These are phyloP conservation scores for Didymella lethalis DNA, from an alignment of 2,329 filamentous ascomycete species.

Conservation along the genomic window DNA sequence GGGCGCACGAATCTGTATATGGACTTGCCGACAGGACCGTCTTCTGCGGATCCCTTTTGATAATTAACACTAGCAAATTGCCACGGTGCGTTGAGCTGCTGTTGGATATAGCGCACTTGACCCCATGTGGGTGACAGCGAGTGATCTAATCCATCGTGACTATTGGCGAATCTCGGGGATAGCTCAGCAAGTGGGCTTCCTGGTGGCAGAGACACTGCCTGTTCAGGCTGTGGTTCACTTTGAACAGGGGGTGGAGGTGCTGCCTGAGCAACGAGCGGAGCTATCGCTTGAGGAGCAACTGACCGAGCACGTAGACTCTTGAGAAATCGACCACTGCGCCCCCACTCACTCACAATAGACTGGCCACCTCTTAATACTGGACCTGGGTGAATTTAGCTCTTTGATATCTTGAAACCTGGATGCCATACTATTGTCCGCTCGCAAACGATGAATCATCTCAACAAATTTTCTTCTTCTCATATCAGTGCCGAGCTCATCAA, in stretches of 20 bases:
- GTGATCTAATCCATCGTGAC: background rate
- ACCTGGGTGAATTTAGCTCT: background rate
- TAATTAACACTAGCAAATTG: conserved; percentile 1
- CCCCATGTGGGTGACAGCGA: conserved; percentile 2
- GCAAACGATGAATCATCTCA: conserved; percentile 1
- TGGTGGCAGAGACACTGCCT: background rate
- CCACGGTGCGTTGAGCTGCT: conserved; percentile 2
- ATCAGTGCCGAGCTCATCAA: background rate
- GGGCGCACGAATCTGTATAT: background rate
- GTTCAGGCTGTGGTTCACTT: background rate
- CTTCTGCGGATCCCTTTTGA: background rate
- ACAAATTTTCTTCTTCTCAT: background rate
- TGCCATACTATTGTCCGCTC: background rate
- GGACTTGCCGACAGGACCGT: background rate
- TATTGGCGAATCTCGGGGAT: conserved; percentile 7
- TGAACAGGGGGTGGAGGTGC: background rate
- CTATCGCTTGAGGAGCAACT: background rate
- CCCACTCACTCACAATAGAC: background rate
- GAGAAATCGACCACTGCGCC: background rate
- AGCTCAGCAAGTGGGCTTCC: conserved; percentile 1
- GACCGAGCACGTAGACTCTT: background rate
- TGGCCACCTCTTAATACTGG: background rate
- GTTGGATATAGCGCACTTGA: background rate
- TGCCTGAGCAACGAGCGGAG: background rate
- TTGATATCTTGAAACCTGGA: fast-evolving